These are phyloP conservation scores for Coprinopsis cinerea DNA, from an alignment of 768 basidiomycete genomes.

Conservation along the genomic window DNA sequence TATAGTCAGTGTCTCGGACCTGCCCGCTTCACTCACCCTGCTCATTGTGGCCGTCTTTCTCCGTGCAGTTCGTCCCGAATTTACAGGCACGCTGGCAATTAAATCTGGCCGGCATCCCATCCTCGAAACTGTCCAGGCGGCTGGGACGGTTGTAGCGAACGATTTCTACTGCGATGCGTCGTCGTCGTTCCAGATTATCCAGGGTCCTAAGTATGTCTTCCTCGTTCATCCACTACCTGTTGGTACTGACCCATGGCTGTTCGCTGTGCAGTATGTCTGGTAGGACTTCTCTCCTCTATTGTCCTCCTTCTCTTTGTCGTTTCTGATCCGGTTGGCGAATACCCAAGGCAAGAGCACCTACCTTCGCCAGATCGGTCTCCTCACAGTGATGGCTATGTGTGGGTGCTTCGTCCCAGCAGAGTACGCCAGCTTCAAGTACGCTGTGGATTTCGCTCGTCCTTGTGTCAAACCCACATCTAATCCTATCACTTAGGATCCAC, in stretches of 20 bases:
- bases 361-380: slow-evolving; percentile 77
- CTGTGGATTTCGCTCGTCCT: background rate
- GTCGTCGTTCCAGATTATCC: slow-evolving; percentile 85
- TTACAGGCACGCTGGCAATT: slow-evolving; percentile 84
- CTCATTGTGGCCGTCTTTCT: no score
- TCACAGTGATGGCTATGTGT: slow-evolving; percentile 83
- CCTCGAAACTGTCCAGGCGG: slow-evolving; percentile 65
- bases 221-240: background rate
- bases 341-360: slow-evolving; percentile 85
- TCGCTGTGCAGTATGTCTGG: slow-evolving; percentile 37
- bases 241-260: background rate
- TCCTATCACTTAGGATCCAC: slow-evolving; percentile 48
- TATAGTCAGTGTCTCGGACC: slow-evolving; percentile 28
- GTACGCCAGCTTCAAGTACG: slow-evolving; percentile 82
- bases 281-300: slow-evolving; percentile 9
- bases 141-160: slow-evolving; percentile 74
- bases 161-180: slow-evolving; percentile 86
- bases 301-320: background rate
- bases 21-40: background rate
- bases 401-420: slow-evolving; percentile 92
- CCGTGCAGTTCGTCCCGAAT: slow-evolving; percentile 76
- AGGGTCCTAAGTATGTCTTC: slow-evolving; percentile 76
- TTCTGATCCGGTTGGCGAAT: background rate
- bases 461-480: background rate
- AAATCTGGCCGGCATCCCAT: slow-evolving; percentile 88